Evolutionary conservation across 164 flowering plant genomes (phyloP), one percentile per base, ranked within the genome.

Genomic region (Piper longum): DNA sequence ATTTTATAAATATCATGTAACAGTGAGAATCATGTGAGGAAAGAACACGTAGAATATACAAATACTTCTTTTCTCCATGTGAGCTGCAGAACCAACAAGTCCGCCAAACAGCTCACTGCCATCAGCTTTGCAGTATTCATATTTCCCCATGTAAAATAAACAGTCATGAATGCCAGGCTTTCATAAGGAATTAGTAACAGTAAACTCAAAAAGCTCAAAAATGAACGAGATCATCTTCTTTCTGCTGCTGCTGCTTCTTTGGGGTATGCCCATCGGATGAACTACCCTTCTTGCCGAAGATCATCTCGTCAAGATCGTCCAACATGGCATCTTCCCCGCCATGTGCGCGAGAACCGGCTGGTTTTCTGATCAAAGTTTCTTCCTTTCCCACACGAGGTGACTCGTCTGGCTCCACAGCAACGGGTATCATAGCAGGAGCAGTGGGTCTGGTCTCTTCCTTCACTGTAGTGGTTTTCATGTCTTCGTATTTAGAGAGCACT

Each of bases 271-370:
- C 80, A 60, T 79, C 85, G 12, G 93, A 82, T 42, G 85, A 16
- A 55, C 81, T 70, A 7, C 84, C 86, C 74, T 90, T 88, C 83
- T 76, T 93, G 14, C 96, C 97, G 63, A 93, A 93, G 7, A 93
- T 90, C 99, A 90, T 93, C 77, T 93, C 97, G 64, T 93, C 99
- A 4, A 90, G 93, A 77, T 93, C 97, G 67, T 90, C 88, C 95
- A 90, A 80, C 80, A 87, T 78, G 43, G 85, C 90, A 65, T 92
- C 89, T 45, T 79, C 81, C 67, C 75, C 77, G 19, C 86, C 85
- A 18, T 81, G 85, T 17, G 70, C 43, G 16, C 81, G 82, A 42
- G 89, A 73, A 54, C 81, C 76, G 4, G 87, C 61, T 6, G 96
- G 74, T 70, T 83, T 90, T 63, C 93, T 82, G 62, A 88, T 56